A percentile compares a stretch with the other conserved stretches of the same genome.
These are phyloP conservation scores for Fraxinus quadrangulata DNA, from an alignment of 257 asterid species.

Conservation along the genomic window DNA sequence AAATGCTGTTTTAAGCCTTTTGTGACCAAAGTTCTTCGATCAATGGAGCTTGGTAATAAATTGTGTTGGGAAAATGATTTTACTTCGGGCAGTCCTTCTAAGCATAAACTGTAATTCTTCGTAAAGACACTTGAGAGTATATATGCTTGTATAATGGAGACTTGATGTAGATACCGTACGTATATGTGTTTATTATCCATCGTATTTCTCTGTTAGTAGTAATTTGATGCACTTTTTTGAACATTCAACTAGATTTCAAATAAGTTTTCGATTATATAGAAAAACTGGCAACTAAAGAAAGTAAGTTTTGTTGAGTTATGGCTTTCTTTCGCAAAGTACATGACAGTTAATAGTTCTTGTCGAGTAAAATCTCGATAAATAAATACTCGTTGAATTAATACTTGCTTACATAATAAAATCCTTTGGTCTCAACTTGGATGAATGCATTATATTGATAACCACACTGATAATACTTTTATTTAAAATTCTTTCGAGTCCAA, in stretches of 20 bases:
- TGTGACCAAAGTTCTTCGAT: not conserved
- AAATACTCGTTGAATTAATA: too few species aligned
- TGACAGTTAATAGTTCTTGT: too few species aligned
- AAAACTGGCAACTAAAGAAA: not conserved
- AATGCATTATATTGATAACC: too few species aligned
- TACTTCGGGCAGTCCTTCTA: not conserved
- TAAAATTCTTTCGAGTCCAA: too few species aligned
- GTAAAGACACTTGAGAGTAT: not conserved
- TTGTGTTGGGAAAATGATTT: not conserved
- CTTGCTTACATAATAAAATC: too few species aligned
- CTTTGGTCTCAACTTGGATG: too few species aligned
- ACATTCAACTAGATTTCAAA: not conserved
- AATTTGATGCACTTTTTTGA: not conserved
- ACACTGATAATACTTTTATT: too few species aligned
- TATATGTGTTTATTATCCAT: not conserved
- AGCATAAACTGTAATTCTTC: not conserved
- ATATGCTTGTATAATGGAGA: not conserved
- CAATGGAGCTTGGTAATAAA: not conserved
- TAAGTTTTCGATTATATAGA: slow-evolving; percentile 2
- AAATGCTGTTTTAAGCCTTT: slow-evolving; percentile 7
- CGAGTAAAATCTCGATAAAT: too few species aligned
- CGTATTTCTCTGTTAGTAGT: not conserved
- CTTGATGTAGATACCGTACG: not conserved
- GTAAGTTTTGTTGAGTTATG: not conserved
- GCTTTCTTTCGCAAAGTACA: too few species aligned